Percentiles rank a stretch among this genome's conserved stretches.
These are phyloP conservation scores for Leersia perrieri DNA, from an alignment of 176 grass and related monocot genomes.

Conservation along the genomic window DNA sequence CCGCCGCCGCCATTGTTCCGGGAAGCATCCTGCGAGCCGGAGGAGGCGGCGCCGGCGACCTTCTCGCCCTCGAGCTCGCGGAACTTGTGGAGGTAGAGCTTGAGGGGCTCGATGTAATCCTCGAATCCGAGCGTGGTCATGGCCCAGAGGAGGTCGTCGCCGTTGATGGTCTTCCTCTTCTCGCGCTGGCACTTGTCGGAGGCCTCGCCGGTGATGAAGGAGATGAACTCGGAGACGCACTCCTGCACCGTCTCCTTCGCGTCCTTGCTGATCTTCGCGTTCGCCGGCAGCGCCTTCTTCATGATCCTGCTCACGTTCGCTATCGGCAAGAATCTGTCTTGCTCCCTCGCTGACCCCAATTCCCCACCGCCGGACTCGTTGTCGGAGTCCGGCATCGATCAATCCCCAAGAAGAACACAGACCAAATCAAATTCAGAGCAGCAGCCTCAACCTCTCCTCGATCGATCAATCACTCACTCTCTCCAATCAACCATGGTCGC, in stretches of 20 bases:
- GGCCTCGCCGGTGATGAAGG: slow-evolving; percentile 94
- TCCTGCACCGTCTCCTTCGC: slow-evolving; percentile 99
- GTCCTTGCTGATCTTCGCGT: slow-evolving; percentile 96
- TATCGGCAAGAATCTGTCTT: slow-evolving; percentile 88
- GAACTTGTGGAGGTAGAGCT: slow-evolving; percentile 91
- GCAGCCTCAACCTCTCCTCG: background rate
- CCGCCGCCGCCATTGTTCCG: slow-evolving; percentile 31
- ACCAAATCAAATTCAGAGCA: too few relatives aligned
- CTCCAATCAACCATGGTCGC: background rate
- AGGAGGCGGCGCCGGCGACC: background rate
- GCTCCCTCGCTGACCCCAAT: slow-evolving; percentile 64
- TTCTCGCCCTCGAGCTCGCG: slow-evolving; percentile 95
- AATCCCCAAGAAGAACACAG: slow-evolving; percentile 23
- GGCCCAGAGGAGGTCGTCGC: slow-evolving; percentile 96
- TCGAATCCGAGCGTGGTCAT: slow-evolving; percentile 96
- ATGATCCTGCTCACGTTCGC: slow-evolving; percentile 98
- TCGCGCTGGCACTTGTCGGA: slow-evolving; percentile 98
- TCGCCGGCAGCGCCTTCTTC: slow-evolving; percentile 92
- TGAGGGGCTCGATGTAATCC: slow-evolving; percentile 93
- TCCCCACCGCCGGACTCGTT: slow-evolving; percentile 75
- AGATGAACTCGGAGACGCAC: slow-evolving; percentile 98
- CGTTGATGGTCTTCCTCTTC: slow-evolving; percentile 98
- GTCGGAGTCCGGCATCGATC: slow-evolving; percentile 91
- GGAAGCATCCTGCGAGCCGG: background rate
- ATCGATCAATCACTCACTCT: background rate